Evolutionary conservation across 2,329 filamentous ascomycete genomes (phyloP).

Genomic region (Cordyceps javanica): DNA sequence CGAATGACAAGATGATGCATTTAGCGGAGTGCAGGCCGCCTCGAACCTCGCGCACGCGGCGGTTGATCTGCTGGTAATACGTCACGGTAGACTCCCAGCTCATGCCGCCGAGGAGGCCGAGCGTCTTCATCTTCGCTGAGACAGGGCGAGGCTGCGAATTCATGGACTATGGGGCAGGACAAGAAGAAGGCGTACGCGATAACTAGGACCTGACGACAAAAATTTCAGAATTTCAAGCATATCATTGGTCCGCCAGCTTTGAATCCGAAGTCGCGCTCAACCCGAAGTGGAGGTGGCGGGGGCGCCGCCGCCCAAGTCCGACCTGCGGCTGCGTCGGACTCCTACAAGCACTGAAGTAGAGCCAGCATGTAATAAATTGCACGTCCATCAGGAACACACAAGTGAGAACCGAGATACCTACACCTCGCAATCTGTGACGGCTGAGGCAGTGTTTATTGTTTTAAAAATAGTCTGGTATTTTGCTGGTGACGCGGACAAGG

Average conservation of each 20-base stretch:
- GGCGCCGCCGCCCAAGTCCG: not conserved
- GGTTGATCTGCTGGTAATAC: conserved; percentile 23
- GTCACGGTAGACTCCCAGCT: conserved; percentile 22
- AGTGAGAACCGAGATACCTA: not conserved
- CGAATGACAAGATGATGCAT: conserved; percentile 20
- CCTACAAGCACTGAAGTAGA: not conserved
- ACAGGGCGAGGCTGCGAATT: too few species aligned
- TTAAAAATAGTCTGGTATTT: not conserved
- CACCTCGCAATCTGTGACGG: not conserved
- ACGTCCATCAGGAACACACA: not conserved
- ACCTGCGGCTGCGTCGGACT: not conserved
- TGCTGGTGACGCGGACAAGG: not conserved
- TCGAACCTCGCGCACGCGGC: conserved; percentile 17
- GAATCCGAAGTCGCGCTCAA: not conserved
- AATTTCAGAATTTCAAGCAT: too few species aligned
- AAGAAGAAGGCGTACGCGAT: conserved; percentile 16
- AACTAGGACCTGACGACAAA: too few species aligned
- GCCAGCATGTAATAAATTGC: not conserved
- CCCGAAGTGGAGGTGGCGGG: not conserved
- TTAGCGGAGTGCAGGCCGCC: conserved; percentile 20
- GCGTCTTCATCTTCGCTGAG: conserved; percentile 18
- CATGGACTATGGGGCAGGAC: too few species aligned
- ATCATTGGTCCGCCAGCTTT: not conserved
- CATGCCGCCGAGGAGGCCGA: conserved; percentile 23
- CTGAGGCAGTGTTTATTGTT: not conserved